Evolutionary conservation across 441 rosid species (phyloP), one percentile per base, ranked within the genome.

Genomic region (Jatropha multifida): DNA sequence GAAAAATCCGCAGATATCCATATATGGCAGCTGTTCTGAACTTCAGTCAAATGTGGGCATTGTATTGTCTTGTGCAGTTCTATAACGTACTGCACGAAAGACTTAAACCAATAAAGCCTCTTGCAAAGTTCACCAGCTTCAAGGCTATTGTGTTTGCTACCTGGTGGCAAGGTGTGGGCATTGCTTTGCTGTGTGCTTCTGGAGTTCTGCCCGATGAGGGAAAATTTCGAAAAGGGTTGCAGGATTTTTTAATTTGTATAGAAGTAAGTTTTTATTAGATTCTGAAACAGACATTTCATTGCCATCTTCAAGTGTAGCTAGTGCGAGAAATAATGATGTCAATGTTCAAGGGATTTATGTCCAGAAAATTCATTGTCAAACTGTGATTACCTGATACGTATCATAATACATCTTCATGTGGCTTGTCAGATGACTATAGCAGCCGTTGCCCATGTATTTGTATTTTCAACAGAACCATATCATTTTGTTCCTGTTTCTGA

Each of bases 41-140:
- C 89, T 95, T 95, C 85, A 95, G 99, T 83, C 97, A 90, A 81
- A 90, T 90, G 97, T 95, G 98, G 95, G 97, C 95, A 69, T 74
- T 93, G 41, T 93, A 86, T 81, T 93, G 98, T 90, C 88, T 95
- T 8, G 88, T 95, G 54, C 96, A 92, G 85, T 92, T 95, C 92
- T 95, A 92, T 73, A 86, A 88, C 59, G 93, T 81, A 23, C 88
- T 90, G 12, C 94, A 90, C 49, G 94, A 92, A 82, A 84, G 88
- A 23, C 94, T 95, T 56, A 82, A 80, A 70, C 85, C 86, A 8
- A 93, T 93, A 80, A 92, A 83, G 84, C 98, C 97, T 1, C 85
- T 92, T 13, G 92, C 95, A 9, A 95, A 92, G 85, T 92, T 95
- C 78, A 84, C 92, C 64, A 95, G 99, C 92, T 93, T 93, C 87